Evolutionary conservation across 768 basidiomycete species (phyloP), one percentile per base, ranked within the genome.

Genomic region (Panaeolus papilionaceus): DNA sequence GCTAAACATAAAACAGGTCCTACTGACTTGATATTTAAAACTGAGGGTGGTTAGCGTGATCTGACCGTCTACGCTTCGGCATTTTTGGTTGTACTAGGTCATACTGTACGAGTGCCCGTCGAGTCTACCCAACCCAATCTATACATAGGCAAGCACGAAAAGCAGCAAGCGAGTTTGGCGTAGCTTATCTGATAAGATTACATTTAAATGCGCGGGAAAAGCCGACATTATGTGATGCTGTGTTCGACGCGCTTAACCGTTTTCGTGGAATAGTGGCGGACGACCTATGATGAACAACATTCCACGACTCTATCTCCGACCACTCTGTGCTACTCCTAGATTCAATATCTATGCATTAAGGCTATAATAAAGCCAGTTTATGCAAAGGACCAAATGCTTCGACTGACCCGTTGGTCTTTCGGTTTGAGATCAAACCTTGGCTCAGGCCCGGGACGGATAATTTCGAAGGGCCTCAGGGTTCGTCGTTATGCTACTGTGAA

Each of bases 331-430:
- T 16, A 33, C 10, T 26, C 16, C 28, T 58, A 14, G 26, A 58
- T 58, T 16, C 54, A 28, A 58, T 4, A 14, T n/a, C 12, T 58
- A 58, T 58, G 54, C 28, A 33, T 11, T 58, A 33, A 33, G 28
- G 54, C 28, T 33, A 4, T 16, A 14, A 28, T 6, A 2, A 58
- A 58, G 54, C 54, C 28, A 23, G 33, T 58, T 4, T 58, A 58
- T 58, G 54, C 26, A 58, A 58, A 58, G 28, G 16, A 58, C 6
- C 54, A 28, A 37, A 58, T 58, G 54, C 54, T 28, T 58, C 54
- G 54, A 58, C 54, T 58, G 54, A 58, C 54, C 54, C 54, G 54
- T 58, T 58, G 54, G 54, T 58, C 54, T 58, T 28, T 58, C 54
- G 54, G 54, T 33, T 58, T 58, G 54, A 58, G 54, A 16, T 37